Percentiles rank a stretch among this genome's conserved stretches.
Evolutionary conservation across 495 filamentous ascomycete species (phyloP).

Genomic region (Chaetomium tenue): DNA sequence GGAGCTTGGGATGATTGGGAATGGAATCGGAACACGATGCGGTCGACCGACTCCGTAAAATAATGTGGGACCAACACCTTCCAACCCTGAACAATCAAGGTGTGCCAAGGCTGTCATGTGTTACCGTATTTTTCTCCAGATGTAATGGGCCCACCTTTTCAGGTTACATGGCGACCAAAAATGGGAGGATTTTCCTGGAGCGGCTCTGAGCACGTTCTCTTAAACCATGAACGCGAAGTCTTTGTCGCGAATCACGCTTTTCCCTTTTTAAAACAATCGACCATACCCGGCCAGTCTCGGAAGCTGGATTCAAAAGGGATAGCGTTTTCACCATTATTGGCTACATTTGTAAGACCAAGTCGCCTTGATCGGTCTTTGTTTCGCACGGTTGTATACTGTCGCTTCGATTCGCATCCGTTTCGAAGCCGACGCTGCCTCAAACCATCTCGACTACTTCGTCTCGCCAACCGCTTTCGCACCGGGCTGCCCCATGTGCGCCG

Average conservation of each 20-base stretch:
- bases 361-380: not conserved
- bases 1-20: not conserved
- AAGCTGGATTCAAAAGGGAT: not conserved
- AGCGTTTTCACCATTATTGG: not conserved
- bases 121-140: not conserved
- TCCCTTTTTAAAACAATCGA: not conserved
- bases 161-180: not conserved
- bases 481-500: conserved; percentile 5
- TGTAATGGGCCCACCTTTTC: not conserved
- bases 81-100: not conserved
- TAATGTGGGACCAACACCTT: not conserved
- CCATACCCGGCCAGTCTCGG: not conserved
- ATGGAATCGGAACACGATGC: not conserved
- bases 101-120: not conserved
- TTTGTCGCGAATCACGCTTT: conserved; percentile 2
- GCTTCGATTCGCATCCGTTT: too few relatives aligned
- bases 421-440: not conserved
- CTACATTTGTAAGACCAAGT: not conserved
- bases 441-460: not conserved
- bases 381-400: not conserved
- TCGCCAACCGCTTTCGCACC: not conserved
- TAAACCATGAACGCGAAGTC: conserved; percentile 1
- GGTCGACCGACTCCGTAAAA: not conserved
- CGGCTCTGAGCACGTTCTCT: not conserved
- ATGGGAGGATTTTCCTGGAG: not conserved